phyloP scores from a whole-genome alignment of 345 rosid species.

The Punica granatum region DNA sequence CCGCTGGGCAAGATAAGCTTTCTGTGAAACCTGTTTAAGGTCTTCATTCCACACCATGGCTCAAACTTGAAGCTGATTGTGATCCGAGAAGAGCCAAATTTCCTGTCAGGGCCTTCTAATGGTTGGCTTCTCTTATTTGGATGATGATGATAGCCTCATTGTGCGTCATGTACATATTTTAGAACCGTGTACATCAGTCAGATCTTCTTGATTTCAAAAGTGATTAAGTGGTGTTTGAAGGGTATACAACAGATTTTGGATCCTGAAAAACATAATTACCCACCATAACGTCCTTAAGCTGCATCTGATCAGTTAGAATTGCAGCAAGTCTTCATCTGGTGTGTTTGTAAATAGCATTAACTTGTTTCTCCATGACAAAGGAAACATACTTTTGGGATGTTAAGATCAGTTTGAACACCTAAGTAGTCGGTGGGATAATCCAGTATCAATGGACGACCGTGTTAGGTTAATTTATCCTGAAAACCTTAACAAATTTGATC shows the following conservation, averaged over 20 bases:
- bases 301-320: neutral
- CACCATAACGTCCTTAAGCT: neutral
- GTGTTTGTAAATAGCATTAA: neutral
- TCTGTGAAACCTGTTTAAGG: neutral
- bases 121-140: neutral
- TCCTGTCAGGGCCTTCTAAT: too few species aligned
- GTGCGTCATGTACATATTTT: neutral
- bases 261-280: neutral
- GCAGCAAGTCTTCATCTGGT: neutral
- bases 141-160: neutral
- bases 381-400: neutral
- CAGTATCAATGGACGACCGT: neutral
- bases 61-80: too few species aligned
- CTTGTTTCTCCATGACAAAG: slow-evolving; percentile 1
- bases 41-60: neutral
- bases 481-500: neutral
- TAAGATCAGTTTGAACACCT: neutral
- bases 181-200: neutral
- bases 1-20: neutral
- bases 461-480: neutral
- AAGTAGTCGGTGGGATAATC: neutral
- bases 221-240: neutral
- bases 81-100: too few species aligned
- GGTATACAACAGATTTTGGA: neutral
- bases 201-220: neutral